Percentiles rank a stretch among this genome's conserved stretches.
phyloP scores from a whole-genome alignment of 2,329 filamentous ascomycete species.

The Ramularia endophylla region DNA sequence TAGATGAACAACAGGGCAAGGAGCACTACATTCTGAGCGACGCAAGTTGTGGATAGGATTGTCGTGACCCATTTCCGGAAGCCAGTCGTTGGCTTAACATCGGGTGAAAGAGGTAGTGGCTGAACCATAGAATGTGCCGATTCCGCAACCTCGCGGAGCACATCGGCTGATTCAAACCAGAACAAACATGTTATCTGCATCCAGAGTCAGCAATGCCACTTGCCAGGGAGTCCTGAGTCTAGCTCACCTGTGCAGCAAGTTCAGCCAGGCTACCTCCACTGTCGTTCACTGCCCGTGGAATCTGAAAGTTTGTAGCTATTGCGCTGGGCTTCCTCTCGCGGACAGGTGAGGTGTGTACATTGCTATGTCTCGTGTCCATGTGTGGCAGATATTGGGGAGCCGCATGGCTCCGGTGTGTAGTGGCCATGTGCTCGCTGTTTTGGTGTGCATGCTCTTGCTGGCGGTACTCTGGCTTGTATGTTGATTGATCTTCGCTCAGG shows the following conservation, averaged over 20 bases:
- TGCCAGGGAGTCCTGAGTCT: slow-evolving; percentile 11
- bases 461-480: slow-evolving; percentile 17
- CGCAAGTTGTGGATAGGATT: slow-evolving; percentile 88
- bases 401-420: slow-evolving; percentile 10
- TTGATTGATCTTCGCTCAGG: slow-evolving; percentile 27
- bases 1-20: slow-evolving; percentile 90
- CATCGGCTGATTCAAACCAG: slow-evolving; percentile 90
- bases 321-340: slow-evolving; percentile 25
- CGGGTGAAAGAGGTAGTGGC: slow-evolving; percentile 54
- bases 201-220: slow-evolving; percentile 2
- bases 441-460: slow-evolving; percentile 21
- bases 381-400: slow-evolving; percentile 3
- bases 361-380: too few species aligned
- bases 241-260: slow-evolving; percentile 71
- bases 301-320: slow-evolving; percentile 54
- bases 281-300: slow-evolving; percentile 69
- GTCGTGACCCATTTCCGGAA: slow-evolving; percentile 93
- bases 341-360: background rate
- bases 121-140: slow-evolving; percentile 16
- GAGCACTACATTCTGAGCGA: slow-evolving; percentile 91
- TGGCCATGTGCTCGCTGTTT: slow-evolving; percentile 20
- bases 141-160: slow-evolving; percentile 67
- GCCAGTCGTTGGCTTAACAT: slow-evolving; percentile 69
- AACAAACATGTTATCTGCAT: slow-evolving; percentile 86
- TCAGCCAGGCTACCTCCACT: slow-evolving; percentile 72